Conservation (phyloP, 768 basidiomycete species). For the Boletus barrowsii region DNA sequence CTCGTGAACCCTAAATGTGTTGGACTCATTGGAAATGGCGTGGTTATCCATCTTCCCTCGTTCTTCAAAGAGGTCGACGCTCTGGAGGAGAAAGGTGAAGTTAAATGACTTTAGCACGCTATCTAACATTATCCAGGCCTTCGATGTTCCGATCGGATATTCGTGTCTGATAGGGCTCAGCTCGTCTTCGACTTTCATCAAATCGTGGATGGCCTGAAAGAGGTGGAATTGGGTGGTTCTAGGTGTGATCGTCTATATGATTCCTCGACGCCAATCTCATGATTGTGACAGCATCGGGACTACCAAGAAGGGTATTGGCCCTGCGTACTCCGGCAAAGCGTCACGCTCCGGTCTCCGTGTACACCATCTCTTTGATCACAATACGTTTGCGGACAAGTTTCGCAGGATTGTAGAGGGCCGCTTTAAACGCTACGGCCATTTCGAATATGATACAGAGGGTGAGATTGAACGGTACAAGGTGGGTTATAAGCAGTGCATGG, state of each 20-base stretch:
- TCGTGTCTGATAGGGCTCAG: conserved; percentile 94
- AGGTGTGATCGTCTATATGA: conserved; percentile 42
- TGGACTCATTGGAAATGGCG: conserved; percentile 88
- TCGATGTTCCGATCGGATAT: conserved; percentile 76
- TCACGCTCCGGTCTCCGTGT: conserved; percentile 94
- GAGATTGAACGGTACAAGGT: conserved; percentile 94
- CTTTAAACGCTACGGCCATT: conserved; percentile 96
- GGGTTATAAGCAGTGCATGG: conserved; percentile 7
- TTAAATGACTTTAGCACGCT: background rate
- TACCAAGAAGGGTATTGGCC: conserved; percentile 97
- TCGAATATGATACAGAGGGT: conserved; percentile 97
- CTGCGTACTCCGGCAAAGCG: conserved; percentile 96
- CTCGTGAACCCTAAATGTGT: conserved; percentile 52
- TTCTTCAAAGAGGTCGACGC: conserved; percentile 93
- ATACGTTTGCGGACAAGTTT: conserved; percentile 87
- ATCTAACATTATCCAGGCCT: conserved; percentile 54
- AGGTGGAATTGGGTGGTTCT: conserved; percentile 91
- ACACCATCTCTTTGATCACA: conserved; percentile 91
- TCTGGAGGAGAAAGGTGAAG: conserved; percentile 74
- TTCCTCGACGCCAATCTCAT: background rate
- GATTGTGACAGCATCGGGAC: conserved; percentile 76
- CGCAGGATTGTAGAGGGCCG: conserved; percentile 93
- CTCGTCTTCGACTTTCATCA: conserved; percentile 99
- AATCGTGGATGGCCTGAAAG: conserved; percentile 98
- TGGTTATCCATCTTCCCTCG: conserved; percentile 94